Evolutionary conservation across 306 rosid species (phyloP).

Genomic region (Rubus idaeus): DNA sequence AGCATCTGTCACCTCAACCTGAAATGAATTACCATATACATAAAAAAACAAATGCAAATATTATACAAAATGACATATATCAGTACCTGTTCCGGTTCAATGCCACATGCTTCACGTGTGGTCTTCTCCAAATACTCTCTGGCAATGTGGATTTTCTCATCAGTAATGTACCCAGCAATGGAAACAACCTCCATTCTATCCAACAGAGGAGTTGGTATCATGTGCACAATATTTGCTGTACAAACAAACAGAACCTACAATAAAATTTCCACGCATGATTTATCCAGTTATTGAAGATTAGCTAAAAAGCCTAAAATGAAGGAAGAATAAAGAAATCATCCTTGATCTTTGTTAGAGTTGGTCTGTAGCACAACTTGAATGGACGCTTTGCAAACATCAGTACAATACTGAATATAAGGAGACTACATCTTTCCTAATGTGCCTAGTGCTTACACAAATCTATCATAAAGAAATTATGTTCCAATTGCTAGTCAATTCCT

Average conservation of each 20-base stretch:
- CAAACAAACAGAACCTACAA: conserved; percentile 98
- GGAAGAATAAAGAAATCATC: background rate
- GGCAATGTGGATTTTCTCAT: conserved; percentile 96
- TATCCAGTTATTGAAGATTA: background rate
- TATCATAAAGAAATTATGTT: background rate
- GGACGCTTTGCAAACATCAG: background rate
- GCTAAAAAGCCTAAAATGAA: background rate
- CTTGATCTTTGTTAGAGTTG: background rate
- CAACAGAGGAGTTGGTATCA: conserved; percentile 92
- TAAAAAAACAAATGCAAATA: background rate
- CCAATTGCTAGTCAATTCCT: background rate
- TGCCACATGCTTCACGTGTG: conserved; percentile 89
- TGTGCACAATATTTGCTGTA: conserved; percentile 89
- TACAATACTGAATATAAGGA: background rate
- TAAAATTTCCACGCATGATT: conserved; percentile 31
- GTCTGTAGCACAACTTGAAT: background rate
- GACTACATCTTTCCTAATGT: background rate
- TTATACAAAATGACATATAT: conserved; percentile 2
- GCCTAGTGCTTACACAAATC: background rate
- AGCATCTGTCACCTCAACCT: conserved; percentile 85
- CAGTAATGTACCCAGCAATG: conserved; percentile 91
- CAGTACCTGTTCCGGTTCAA: conserved; percentile 74
- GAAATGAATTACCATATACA: conserved; percentile 11
- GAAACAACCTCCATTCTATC: conserved; percentile 95
- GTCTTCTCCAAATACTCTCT: conserved; percentile 91